phyloP scores from a whole-genome alignment of 306 rosid genomes.

The Mucuna pruriens region DNA sequence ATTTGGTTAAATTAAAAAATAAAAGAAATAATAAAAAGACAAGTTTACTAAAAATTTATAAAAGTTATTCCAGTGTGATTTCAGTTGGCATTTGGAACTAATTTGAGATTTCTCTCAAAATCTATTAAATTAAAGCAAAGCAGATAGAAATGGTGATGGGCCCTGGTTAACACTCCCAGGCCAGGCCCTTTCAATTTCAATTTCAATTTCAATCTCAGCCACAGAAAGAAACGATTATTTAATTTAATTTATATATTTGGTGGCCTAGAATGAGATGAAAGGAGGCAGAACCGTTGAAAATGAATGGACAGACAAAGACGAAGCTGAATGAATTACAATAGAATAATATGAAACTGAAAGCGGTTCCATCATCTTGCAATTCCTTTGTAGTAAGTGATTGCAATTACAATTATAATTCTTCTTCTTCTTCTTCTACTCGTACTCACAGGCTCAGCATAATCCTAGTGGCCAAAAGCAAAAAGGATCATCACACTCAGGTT shows the following conservation, averaged over 20 bases:
- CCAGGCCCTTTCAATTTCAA: background rate
- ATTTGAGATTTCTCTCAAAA: too few relatives aligned
- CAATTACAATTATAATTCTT: slow-evolving; percentile 7
- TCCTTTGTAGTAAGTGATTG: background rate
- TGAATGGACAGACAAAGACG: background rate
- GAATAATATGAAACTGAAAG: slow-evolving; percentile 47
- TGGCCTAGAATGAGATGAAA: too few relatives aligned
- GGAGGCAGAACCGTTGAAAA: background rate
- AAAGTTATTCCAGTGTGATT: too few relatives aligned
- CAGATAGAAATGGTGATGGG: too few relatives aligned
- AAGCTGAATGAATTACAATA: background rate
- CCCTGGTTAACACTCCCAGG: too few relatives aligned
- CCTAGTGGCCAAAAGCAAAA: slow-evolving; percentile 46
- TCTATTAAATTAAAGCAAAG: too few relatives aligned
- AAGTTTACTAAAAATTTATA: too few relatives aligned
- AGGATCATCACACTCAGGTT: slow-evolving; percentile 32
- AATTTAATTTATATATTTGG: too few relatives aligned
- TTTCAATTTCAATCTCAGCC: too few relatives aligned
- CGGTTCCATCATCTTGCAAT: slow-evolving; percentile 27
- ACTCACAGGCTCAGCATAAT: background rate
- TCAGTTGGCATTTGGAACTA: too few relatives aligned
- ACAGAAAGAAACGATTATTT: background rate
- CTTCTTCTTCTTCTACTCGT: background rate
- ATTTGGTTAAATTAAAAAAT: too few relatives aligned
- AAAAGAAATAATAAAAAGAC: too few relatives aligned